phyloP scores from a whole-genome alignment of 208 protist species.

The Phytomonas francai region DNA sequence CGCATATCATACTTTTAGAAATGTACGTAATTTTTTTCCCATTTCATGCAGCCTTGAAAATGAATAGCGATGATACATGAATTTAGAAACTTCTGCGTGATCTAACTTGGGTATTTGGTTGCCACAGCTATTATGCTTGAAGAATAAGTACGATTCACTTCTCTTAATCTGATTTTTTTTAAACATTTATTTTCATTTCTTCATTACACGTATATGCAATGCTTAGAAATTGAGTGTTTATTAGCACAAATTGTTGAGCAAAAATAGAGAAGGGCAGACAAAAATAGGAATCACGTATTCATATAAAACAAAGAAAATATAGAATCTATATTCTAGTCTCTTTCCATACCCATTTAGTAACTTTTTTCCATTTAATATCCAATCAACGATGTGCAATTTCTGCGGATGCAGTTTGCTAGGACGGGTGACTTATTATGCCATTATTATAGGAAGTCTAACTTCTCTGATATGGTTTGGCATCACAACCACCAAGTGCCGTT shows the following conservation, averaged over 20 bases:
- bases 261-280: background rate
- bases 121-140: background rate
- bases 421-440: background rate
- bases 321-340: background rate
- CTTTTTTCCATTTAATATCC: background rate
- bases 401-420: background rate
- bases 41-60: background rate
- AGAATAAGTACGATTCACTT: background rate
- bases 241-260: background rate
- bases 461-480: background rate
- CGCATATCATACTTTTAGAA: background rate
- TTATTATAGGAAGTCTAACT: background rate
- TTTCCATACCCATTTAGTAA: background rate
- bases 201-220: background rate
- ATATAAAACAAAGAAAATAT: background rate
- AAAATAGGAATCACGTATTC: background rate
- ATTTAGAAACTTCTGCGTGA: background rate
- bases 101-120: background rate
- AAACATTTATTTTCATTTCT: background rate
- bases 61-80: background rate
- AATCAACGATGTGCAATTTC: background rate
- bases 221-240: background rate
- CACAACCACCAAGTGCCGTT: background rate
- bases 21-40: background rate
- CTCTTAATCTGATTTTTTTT: constrained; percentile 2